These are phyloP conservation scores for Dillenia turbinata DNA, from an alignment of 164 flowering plant genomes.

Conservation along the genomic window DNA sequence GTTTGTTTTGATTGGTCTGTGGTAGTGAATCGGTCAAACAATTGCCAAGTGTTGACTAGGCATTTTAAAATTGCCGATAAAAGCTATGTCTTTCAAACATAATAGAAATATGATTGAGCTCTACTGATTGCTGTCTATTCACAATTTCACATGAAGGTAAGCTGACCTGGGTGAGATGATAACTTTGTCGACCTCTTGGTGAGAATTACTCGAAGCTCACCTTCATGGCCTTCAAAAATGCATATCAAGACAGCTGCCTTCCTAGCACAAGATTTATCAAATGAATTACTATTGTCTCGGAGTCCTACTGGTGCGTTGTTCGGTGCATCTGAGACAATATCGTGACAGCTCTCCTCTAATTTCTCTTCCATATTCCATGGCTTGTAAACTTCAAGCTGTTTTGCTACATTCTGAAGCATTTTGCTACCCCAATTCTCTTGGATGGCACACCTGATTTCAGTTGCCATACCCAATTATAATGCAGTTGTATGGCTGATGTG, in stretches of 20 bases:
- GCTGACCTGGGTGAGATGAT: slow-evolving; percentile 31
- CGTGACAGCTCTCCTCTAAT: neutral
- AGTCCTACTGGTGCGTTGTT: too few relatives aligned
- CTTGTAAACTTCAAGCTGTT: slow-evolving; percentile 13
- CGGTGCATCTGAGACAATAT: neutral
- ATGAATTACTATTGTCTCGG: neutral
- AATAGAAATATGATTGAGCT: too few relatives aligned
- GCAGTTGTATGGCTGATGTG: too few relatives aligned
- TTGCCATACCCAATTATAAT: too few relatives aligned
- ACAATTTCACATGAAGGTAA: neutral
- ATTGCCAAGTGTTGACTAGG: too few relatives aligned
- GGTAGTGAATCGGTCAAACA: too few relatives aligned
- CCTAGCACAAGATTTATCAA: neutral
- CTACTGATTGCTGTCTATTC: too few relatives aligned
- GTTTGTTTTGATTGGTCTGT: too few relatives aligned
- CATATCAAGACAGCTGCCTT: slow-evolving; percentile 43
- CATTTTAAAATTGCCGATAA: too few relatives aligned
- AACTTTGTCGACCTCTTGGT: slow-evolving; percentile 34
- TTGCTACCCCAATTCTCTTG: slow-evolving; percentile 10
- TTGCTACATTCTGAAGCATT: slow-evolving; percentile 9
- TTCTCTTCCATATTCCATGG: slow-evolving; percentile 1
- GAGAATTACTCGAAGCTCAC: slow-evolving; percentile 39
- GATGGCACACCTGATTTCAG: too few relatives aligned
- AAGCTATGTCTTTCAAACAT: too few relatives aligned
- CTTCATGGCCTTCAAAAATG: slow-evolving; percentile 24